Base-by-base conservation (phyloP, 1,284 basidiomycete genomes). In the Golubevia sp. region DNA sequence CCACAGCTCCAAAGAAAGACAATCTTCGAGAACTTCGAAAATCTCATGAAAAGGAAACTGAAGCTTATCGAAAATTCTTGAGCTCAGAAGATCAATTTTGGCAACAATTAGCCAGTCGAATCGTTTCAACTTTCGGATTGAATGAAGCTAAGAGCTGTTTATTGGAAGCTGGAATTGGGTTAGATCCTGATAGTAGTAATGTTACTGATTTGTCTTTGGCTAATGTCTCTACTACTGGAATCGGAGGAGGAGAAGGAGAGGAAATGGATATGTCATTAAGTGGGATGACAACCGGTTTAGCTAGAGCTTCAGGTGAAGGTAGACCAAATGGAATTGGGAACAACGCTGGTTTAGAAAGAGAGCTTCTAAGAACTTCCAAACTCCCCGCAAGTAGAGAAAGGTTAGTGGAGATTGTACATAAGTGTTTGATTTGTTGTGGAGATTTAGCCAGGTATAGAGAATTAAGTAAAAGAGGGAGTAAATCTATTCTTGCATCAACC, bases 371-470 rank as follows among this genome's bases (percentile, higher is more conserved):
- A 56, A 66, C 67, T 7, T 69, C 71, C 7, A 56, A 63, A 27
- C 56, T 73, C 15, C 74, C 76, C 15, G 61, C 66, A 59, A 75
- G 77, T 27, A 58, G 67, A 38, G 50, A 55, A n/a, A 70, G 74
- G 18, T 64, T 79, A 34, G 50, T 77, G 55, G 70, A 90, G 2
- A 66, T 92, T 51, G 86, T 96, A 50, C 91, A 91, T 85, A 97
- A 95, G 85, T 90, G 91, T 2, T 86, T 98, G 56, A 91, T 97
- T 27, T 97, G 91, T 83, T 88, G 97, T 21, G 96, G 96, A 18
- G 96, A 99, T 81, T 89, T 99, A 53, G 92, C 93, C 67, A 88
- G 96, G 34, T 99, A 99, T 84, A 88, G 91, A 64, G 95, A 98
- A 79, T 89, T 92, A 66, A 95, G 95, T 77, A 91, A 58, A 90